phyloP scores from a whole-genome alignment of 129 eudicot species.

The Deinandra increscens region DNA sequence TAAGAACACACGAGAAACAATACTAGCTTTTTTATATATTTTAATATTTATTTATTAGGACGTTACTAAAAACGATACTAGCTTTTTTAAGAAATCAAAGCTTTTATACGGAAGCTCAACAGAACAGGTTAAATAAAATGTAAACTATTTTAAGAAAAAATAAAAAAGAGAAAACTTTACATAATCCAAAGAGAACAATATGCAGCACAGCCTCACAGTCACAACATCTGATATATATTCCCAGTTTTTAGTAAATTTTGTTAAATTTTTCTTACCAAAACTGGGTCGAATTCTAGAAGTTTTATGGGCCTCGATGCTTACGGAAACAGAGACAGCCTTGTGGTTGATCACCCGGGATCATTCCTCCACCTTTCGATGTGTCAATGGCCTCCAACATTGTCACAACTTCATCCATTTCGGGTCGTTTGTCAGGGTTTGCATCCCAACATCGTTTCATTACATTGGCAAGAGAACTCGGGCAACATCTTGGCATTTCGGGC shows the following conservation, averaged over 20 bases:
- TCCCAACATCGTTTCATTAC: slow-evolving; percentile 96
- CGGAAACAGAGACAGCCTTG: slow-evolving; percentile 83
- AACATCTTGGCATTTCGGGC: slow-evolving; percentile 92
- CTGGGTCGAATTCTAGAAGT: slow-evolving; percentile 15
- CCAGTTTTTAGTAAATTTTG: slow-evolving; percentile 15
- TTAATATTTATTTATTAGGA: too few relatives aligned
- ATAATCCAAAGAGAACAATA: slow-evolving; percentile 27
- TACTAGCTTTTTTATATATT: too few relatives aligned
- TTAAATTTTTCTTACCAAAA: slow-evolving; percentile 16
- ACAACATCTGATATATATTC: slow-evolving; percentile 30
- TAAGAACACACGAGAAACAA: too few relatives aligned
- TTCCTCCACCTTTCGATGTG: slow-evolving; percentile 90
- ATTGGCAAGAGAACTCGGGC: slow-evolving; percentile 75
- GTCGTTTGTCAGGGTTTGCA: slow-evolving; percentile 84
- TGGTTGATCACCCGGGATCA: slow-evolving; percentile 79
- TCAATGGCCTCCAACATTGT: slow-evolving; percentile 73
- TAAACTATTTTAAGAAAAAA: slow-evolving; percentile 11
- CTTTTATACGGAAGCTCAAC: not conserved
- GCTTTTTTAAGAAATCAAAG: not conserved
- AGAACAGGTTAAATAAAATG: not conserved
- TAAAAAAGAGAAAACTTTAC: slow-evolving; percentile 28
- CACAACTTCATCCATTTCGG: slow-evolving; percentile 90
- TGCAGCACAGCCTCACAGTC: slow-evolving; percentile 18
- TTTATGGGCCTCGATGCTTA: slow-evolving; percentile 72
- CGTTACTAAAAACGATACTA: not conserved